Conservation (phyloP, 306 rosid species). For the Mimosa pudica region DNA sequence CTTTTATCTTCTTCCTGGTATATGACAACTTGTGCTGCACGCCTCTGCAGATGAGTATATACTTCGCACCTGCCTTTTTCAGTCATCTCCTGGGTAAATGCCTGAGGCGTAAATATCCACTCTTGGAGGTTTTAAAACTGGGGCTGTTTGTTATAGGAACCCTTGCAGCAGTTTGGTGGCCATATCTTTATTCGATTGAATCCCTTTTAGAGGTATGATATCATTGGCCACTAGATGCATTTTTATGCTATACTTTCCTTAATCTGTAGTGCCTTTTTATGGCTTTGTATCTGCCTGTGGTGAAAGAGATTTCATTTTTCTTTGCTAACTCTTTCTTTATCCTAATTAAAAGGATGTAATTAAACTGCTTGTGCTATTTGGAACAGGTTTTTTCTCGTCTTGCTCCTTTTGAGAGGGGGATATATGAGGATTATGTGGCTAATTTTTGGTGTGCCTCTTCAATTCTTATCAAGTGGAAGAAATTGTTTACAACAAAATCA, state of each 20-base stretch:
- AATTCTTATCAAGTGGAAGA: slow-evolving; percentile 87
- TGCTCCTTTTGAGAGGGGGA: slow-evolving; percentile 93
- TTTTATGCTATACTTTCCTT: slow-evolving; percentile 2
- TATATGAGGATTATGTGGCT: slow-evolving; percentile 94
- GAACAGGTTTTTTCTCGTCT: slow-evolving; percentile 81
- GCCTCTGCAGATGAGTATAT: slow-evolving; percentile 82
- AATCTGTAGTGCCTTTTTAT: neutral
- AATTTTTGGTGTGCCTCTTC: slow-evolving; percentile 96
- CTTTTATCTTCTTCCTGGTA: slow-evolving; percentile 1
- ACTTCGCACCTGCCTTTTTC: slow-evolving; percentile 94
- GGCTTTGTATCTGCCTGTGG: neutral
- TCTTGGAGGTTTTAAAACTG: slow-evolving; percentile 70
- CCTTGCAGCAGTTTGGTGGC: slow-evolving; percentile 84
- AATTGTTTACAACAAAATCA: slow-evolving; percentile 60
- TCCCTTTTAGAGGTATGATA: slow-evolving; percentile 55
- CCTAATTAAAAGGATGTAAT: neutral
- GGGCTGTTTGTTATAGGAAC: slow-evolving; percentile 80
- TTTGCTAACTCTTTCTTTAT: neutral
- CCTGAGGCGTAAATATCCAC: slow-evolving; percentile 63
- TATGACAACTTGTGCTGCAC: slow-evolving; percentile 24
- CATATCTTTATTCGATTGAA: slow-evolving; percentile 70
- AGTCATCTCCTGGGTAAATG: slow-evolving; percentile 87
- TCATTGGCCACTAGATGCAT: slow-evolving; percentile 8
- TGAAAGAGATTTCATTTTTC: slow-evolving; percentile 1
- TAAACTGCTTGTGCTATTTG: slow-evolving; percentile 18